phyloP scores from a whole-genome alignment of 1,139 yeast genomes.

The Protomyces macrosporus region DNA sequence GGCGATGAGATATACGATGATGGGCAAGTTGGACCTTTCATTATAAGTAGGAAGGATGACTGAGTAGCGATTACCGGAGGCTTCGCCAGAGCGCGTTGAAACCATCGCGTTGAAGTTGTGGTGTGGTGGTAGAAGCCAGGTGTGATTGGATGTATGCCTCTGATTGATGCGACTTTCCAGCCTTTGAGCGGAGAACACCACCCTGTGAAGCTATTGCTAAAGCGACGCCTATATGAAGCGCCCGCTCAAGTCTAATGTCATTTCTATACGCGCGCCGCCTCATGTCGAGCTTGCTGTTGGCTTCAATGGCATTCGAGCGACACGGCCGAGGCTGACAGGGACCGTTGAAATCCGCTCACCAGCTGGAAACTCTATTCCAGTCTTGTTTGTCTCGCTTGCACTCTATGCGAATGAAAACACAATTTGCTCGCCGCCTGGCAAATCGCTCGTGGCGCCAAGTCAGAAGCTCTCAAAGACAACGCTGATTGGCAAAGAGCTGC shows the following conservation, averaged over 20 bases:
- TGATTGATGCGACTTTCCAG: no score
- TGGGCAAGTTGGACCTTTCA: constrained; percentile 68
- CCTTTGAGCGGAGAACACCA: no score
- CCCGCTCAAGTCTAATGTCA: constrained; percentile 1
- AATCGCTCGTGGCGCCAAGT: constrained; percentile 2
- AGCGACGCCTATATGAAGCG: not conserved
- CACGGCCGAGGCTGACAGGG: constrained; percentile 18
- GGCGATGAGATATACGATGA: constrained; percentile 64
- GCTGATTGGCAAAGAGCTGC: constrained; percentile 21
- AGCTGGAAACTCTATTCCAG: constrained; percentile 12
- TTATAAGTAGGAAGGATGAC: constrained; percentile 76
- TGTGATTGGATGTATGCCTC: no score
- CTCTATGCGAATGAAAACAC: constrained; percentile 13
- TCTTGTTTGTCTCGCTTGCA: constrained; percentile 12
- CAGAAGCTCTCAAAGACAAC: constrained; percentile 16
- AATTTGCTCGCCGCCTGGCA: constrained; percentile 10
- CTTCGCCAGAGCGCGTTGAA: constrained; percentile 17
- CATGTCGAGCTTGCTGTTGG: constrained; percentile 23
- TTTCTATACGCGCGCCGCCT: constrained; percentile 24
- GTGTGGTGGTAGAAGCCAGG: not conserved
- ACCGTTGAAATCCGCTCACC: constrained; percentile 22
- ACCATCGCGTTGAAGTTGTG: constrained; percentile 7
- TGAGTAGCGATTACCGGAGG: constrained; percentile 52
- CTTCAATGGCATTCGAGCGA: constrained; percentile 22
- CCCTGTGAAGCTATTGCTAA: no score